Base-by-base conservation (phyloP, 345 rosid species). In the Gynandropsis gynandra region DNA sequence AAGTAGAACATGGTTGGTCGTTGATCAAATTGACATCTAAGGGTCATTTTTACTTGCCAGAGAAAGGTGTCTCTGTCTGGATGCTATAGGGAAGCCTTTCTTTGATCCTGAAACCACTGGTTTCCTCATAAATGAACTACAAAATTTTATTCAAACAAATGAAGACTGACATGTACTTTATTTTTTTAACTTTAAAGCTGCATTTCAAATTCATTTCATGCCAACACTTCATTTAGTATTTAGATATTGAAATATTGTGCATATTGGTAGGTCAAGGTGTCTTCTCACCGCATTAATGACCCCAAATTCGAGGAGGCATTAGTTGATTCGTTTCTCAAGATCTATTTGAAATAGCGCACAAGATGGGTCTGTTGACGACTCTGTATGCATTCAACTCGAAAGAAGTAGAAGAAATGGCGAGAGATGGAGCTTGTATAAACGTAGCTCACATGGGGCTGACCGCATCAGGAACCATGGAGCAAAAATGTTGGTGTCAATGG, bases 371-470 rank as follows among this genome's bases (percentile, higher is more conserved):
- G 14, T 72, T 90, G 72, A 90, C 98, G 16, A 90, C 96, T 31
- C 96, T 95, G 29, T 90, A 90, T 62, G 87, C 95, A 41, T 90
- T 90, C 67, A 76, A 82, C 50, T 52, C 73, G 34, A 63, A 70
- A 47, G 96, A 90, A 76, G 87, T 85, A 42, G 72, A 45, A 47
- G 76, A 83, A 68, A 90, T 90, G 98, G 92, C 92, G 12, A 82
- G 74, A 70, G 98, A 85, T 31, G 96, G 95, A 59, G 98, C 98
- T 53, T 81, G 83, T 74, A 76, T 90, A 37, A 80, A 83, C 72
- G 98, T 90, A 54, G 98, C 95, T 34, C 96, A 87, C 59, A 87
- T 90, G 98, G n/a, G 98, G 31, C 81, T 90, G 15, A 90, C 98
- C 4, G 83, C 83, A 11, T 76, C 95, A 11, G 98, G 96, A 17